Evolutionary conservation across 176 grass and related monocot species (phyloP).

Genomic region (Typha latifolia): DNA sequence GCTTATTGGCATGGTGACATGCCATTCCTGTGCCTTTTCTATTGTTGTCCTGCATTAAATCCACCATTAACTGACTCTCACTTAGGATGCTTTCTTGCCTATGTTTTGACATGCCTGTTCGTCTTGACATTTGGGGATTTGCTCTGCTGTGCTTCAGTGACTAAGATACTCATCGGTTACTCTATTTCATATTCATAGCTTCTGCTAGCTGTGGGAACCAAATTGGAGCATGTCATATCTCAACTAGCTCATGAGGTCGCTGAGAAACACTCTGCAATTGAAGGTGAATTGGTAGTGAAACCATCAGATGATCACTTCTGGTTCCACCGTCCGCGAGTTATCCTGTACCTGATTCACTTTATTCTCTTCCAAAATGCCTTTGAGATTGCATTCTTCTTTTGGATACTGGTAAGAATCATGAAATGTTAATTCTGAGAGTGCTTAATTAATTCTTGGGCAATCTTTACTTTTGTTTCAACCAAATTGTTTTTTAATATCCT

Average conservation of each 20-base stretch:
- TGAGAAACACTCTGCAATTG: constrained; percentile 68
- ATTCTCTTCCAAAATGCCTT: constrained; percentile 96
- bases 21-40: too few relatives aligned
- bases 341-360: constrained; percentile 86
- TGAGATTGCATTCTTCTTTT: constrained; percentile 93
- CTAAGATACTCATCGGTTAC: constrained; percentile 2
- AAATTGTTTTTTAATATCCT: background rate
- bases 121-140: too few relatives aligned
- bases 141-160: too few relatives aligned
- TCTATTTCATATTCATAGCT: constrained; percentile 35
- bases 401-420: constrained; percentile 63
- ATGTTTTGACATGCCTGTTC: too few relatives aligned
- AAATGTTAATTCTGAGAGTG: background rate
- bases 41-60: too few relatives aligned
- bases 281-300: constrained; percentile 66
- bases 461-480: constrained; percentile 1
- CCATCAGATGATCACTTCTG: constrained; percentile 91
- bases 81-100: too few relatives aligned
- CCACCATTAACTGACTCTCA: too few relatives aligned
- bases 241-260: constrained; percentile 74
- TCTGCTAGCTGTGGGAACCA: constrained; percentile 67
- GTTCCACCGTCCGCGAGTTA: constrained; percentile 43
- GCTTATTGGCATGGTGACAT: too few relatives aligned
- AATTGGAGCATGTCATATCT: constrained; percentile 82
- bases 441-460: background rate